These are phyloP conservation scores for Saccharomycopsis sp. DNA, from an alignment of 805 yeast genomes.

Conservation along the genomic window DNA sequence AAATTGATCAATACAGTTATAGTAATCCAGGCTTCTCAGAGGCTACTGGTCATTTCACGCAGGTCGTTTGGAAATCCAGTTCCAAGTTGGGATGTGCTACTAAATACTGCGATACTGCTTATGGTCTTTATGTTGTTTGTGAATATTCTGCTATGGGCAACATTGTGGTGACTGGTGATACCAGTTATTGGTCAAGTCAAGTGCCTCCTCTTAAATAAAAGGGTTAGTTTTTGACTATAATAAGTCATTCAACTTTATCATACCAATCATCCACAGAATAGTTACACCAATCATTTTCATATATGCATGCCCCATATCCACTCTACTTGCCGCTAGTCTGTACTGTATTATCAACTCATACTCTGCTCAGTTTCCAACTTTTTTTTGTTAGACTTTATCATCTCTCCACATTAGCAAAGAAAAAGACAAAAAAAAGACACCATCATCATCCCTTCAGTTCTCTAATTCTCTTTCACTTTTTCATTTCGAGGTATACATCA, in stretches of 20 bases:
- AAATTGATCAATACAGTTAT: constrained; percentile 46
- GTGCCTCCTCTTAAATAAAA: neutral
- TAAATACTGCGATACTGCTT: constrained; percentile 42
- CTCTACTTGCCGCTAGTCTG: neutral
- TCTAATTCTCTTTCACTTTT: neutral
- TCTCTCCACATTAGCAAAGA: neutral
- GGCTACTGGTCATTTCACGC: constrained; percentile 75
- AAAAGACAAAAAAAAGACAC: neutral
- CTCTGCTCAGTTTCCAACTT: neutral
- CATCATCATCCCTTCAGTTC: neutral
- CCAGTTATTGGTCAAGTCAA: neutral
- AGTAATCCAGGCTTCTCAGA: constrained; percentile 38
- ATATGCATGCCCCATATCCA: neutral
- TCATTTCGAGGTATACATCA: too few species aligned
- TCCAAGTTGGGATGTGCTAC: constrained; percentile 66
- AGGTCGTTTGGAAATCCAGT: constrained; percentile 64
- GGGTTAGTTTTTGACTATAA: neutral
- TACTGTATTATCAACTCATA: neutral
- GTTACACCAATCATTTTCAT: neutral
- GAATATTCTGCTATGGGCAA: constrained; percentile 75
- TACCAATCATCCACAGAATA: neutral
- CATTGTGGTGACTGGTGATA: constrained; percentile 33
- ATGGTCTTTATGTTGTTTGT: constrained; percentile 62
- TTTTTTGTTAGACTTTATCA: neutral
- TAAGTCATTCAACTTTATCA: neutral